Evolutionary conservation across 148 eudicot species (phyloP), one percentile per base, ranked within the genome.

Genomic region (Bassia scoparia): DNA sequence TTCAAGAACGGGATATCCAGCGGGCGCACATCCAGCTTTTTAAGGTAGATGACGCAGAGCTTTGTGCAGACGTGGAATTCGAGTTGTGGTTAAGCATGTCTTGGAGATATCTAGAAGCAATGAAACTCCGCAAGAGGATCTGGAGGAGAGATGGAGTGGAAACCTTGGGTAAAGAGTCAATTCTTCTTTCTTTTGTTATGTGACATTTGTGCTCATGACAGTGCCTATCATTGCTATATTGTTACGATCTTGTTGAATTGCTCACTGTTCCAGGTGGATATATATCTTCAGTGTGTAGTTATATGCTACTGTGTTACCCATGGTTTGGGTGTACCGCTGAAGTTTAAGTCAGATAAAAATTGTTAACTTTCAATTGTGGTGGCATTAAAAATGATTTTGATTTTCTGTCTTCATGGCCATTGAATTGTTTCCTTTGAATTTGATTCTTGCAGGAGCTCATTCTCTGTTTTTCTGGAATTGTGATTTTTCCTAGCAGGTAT

Each of bases 1-100:
- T 76, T 55, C 1, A 91, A 83, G 83, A 85, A 79, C 80, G 60
- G 68, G 64, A 86, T 81, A 41, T 54, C 35, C 81, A 73, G 41
- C 53, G 56, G 76, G 75, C 60, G 76, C 67, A 83, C 70, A 71
- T 73, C 60, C 79, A 73, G 16, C 41, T 37, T 31, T 84, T 96
- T 61, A 83, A 83, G 74, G 83, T 81, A 55, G 84, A 85, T 79
- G 92, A 86, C 21, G 87, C 85, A 77, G 99, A 96, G 78, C 76
- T 90, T 70, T 96, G 64, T 87, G 94, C 82, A 83, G 99, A 96
- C 69, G 97, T 77, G 99, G 97, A 43, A 81, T 96, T 53, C 84
- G 97, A 78, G 97, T 71, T 96, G 99, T 96, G 99, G 99, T 96
- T 96, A 79, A 92, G 97, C 79, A 85, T 23, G 80, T 90, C 44